Conservation (phyloP, 129 eudicot genomes). For the Gnaphalium uliginosum region DNA sequence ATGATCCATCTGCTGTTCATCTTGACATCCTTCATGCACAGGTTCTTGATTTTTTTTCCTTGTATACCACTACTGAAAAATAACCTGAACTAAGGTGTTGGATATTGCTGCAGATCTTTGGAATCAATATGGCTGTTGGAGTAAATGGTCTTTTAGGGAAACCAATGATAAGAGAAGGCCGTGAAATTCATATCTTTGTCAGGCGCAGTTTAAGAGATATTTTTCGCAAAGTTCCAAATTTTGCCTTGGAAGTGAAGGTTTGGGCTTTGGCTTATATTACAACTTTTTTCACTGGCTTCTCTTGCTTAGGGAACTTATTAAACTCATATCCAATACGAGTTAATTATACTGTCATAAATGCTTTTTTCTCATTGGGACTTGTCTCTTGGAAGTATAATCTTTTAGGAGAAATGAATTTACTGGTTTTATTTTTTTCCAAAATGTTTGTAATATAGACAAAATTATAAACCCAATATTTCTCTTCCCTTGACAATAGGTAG, state of each 20-base stretch:
- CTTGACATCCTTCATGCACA: slow-evolving; percentile 95
- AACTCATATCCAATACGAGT: neutral
- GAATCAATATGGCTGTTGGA: slow-evolving; percentile 95
- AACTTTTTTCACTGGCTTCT: slow-evolving; percentile 20
- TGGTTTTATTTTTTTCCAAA: slow-evolving; percentile 10
- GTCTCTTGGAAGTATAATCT: slow-evolving; percentile 8
- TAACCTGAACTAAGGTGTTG: slow-evolving; percentile 25
- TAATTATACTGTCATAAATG: neutral
- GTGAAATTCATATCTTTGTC: slow-evolving; percentile 68
- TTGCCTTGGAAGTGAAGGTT: slow-evolving; percentile 82
- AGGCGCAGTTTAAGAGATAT: slow-evolving; percentile 93
- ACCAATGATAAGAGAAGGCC: slow-evolving; percentile 87
- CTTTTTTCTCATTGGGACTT: slow-evolving; percentile 18
- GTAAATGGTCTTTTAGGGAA: slow-evolving; percentile 74
- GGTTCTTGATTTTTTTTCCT: slow-evolving; percentile 36
- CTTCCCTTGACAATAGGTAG: slow-evolving; percentile 56
- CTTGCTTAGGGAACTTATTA: slow-evolving; percentile 1
- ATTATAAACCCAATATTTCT: slow-evolving; percentile 14
- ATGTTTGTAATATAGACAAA: slow-evolving; percentile 14
- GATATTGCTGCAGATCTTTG: slow-evolving; percentile 60
- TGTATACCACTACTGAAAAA: slow-evolving; percentile 15
- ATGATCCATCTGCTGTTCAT: slow-evolving; percentile 93
- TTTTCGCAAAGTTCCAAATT: slow-evolving; percentile 89
- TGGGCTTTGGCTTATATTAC: slow-evolving; percentile 13
- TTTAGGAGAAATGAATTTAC: neutral